Evolutionary conservation across 2,329 filamentous ascomycete species (phyloP).

Genomic region (Phialocephala sp.): DNA sequence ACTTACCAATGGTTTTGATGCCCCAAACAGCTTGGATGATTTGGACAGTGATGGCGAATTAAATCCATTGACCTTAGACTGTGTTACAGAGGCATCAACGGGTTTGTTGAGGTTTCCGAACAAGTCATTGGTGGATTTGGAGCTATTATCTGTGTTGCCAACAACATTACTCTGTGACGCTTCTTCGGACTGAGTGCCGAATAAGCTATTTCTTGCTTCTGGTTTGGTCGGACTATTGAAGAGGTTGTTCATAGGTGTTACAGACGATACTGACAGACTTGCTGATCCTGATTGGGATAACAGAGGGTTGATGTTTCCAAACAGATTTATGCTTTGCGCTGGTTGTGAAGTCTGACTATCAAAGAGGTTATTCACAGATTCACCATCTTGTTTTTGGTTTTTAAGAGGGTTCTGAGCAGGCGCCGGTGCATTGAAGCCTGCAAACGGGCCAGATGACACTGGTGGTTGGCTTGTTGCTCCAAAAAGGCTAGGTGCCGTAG

Average conservation of each 20-base stretch:
- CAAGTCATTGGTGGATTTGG: slow-evolving; percentile 18
- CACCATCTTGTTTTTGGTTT: background rate
- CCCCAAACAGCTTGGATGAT: background rate
- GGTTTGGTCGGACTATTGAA: slow-evolving; percentile 11
- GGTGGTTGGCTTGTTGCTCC: background rate
- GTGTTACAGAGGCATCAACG: slow-evolving; percentile 24
- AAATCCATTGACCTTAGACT: slow-evolving; percentile 27
- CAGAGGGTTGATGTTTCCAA: slow-evolving; percentile 19
- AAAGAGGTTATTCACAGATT: background rate
- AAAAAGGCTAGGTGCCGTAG: background rate
- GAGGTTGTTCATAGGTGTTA: slow-evolving; percentile 1
- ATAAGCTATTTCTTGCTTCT: slow-evolving; percentile 20
- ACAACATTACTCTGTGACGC: background rate
- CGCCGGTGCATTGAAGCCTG: slow-evolving; percentile 6
- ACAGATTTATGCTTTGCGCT: slow-evolving; percentile 19
- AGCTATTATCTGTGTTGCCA: slow-evolving; percentile 15
- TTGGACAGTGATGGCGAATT: background rate
- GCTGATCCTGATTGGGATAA: background rate
- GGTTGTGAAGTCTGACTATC: slow-evolving; percentile 5
- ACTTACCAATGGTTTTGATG: slow-evolving; percentile 17
- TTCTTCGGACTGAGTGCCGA: slow-evolving; percentile 9
- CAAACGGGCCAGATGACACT: background rate
- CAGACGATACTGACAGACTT: background rate
- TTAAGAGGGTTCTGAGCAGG: slow-evolving; percentile 1
- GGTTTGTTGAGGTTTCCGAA: slow-evolving; percentile 35